phyloP scores from a whole-genome alignment of 257 asterid genomes.

The Solanum rostratum region DNA sequence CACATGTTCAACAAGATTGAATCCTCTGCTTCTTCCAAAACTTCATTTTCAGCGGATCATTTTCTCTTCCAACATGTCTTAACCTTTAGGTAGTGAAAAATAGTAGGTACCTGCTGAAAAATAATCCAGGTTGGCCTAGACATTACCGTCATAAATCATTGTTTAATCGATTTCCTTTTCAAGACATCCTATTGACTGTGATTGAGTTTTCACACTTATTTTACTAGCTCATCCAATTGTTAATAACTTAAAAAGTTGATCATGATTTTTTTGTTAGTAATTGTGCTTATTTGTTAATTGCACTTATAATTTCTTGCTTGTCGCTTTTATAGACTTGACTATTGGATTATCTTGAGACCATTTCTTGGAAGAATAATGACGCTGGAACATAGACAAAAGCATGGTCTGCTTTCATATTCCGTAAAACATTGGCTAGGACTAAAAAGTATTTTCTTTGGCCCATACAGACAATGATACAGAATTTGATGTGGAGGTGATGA shows the following conservation, averaged over 20 bases:
- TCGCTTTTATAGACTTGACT: background rate
- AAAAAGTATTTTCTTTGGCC: background rate
- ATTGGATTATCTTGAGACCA: background rate
- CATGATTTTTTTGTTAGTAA: background rate
- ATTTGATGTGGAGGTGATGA: constrained; percentile 53
- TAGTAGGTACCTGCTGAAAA: background rate
- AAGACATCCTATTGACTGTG: background rate
- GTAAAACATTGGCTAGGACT: background rate
- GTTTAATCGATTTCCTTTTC: background rate
- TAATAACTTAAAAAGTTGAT: background rate
- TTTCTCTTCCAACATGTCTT: background rate
- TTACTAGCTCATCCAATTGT: background rate
- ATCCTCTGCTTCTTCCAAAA: constrained; percentile 52
- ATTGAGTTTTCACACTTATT: background rate
- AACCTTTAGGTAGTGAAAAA: too few species aligned
- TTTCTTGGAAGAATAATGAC: background rate
- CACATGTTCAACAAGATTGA: constrained; percentile 46
- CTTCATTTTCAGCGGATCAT: constrained; percentile 13
- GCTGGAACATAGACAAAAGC: background rate
- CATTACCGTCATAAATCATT: too few species aligned
- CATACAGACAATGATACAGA: constrained; percentile 49
- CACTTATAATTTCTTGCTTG: background rate
- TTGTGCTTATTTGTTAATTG: background rate
- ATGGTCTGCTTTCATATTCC: background rate
- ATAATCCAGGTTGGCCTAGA: background rate